Evolutionary conservation across 192 early-diverging fungal species (phyloP).

Genomic region (Podila epigama): DNA sequence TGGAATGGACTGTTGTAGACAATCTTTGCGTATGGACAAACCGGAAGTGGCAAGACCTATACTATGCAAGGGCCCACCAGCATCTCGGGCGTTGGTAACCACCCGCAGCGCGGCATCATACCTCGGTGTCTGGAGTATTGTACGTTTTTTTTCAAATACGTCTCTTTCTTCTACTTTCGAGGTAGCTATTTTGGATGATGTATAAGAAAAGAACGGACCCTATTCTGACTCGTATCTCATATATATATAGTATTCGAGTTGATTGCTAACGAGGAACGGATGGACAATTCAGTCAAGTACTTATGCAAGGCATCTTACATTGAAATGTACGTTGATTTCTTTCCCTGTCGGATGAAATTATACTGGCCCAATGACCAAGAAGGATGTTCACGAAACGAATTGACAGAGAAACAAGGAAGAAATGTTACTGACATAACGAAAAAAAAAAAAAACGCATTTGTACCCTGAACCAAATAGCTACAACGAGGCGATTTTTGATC

Average conservation of each 20-base stretch:
- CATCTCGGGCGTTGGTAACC: conserved; percentile 71
- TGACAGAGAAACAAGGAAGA: too few species aligned
- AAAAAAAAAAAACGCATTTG: background rate
- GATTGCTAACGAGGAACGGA: conserved; percentile 61
- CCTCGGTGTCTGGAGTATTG: conserved; percentile 67
- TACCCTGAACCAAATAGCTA: conserved; percentile 53
- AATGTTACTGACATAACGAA: background rate
- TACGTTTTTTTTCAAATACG: conserved; percentile 8
- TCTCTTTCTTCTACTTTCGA: background rate
- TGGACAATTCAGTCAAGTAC: conserved; percentile 64
- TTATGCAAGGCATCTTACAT: conserved; percentile 89
- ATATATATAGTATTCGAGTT: conserved; percentile 55
- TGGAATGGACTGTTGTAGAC: too few species aligned
- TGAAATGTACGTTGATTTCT: conserved; percentile 65
- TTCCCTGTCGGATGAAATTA: background rate
- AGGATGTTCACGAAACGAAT: too few species aligned
- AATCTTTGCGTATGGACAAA: conserved; percentile 80
- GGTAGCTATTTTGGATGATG: too few species aligned
- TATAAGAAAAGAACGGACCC: too few species aligned
- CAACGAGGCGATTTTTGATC: conserved; percentile 90
- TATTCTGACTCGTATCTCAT: background rate
- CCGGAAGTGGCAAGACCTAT: conserved; percentile 78
- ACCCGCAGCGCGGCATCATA: conserved; percentile 71
- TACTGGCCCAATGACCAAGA: background rate
- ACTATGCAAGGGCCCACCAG: conserved; percentile 86